Base-by-base conservation (phyloP, 805 yeast genomes). In the Zygotorulaspora chibaensis region DNA sequence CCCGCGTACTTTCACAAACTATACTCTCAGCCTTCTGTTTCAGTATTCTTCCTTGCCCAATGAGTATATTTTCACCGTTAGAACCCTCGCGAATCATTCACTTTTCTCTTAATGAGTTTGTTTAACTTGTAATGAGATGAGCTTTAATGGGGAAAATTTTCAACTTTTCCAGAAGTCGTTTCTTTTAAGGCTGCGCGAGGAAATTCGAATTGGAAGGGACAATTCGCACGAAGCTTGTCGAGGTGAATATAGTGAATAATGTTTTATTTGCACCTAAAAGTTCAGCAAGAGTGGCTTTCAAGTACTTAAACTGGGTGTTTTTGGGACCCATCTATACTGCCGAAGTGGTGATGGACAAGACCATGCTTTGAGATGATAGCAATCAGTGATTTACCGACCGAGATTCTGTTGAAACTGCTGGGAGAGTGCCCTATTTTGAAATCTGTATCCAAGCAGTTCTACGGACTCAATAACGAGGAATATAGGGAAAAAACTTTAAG, bases 61-160 rank as follows among this genome's bases (percentile, higher is more conserved):
- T 12, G 33, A 29, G 15, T 29, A 29, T 29, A 29, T 29, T 12
- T 12, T 29, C 15, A 29, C 15, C n/a, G 33, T 13, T 29, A 8
- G 33, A 29, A 29, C 8, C 9, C 15, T 13, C 15, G 15, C 15
- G 15, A 29, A 13, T 12, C 36, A 16, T n/a, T 33, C 20, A 33
- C 36, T 33, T 33, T 10, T 8, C 36, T 33, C 36, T 33, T 33
- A 20, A 33, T 33, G 20, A 33, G 11, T 13, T 33, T 13, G 16
- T 33, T 33, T 33, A 20, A 13, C n/a, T 39, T 23, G 35, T 10
- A 30, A 44, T 48, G 47, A 48, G 52, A 48, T 48, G 52, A 48
- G 52, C 52, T 48, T 27, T 42, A 35, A 37, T 29, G 33, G 49
- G 52, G 44, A 48, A 48, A 48, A 45, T 48, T 48, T 48, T 45